Evolutionary conservation across 768 basidiomycete genomes (phyloP).

Genomic region (Lentinula sp.): DNA sequence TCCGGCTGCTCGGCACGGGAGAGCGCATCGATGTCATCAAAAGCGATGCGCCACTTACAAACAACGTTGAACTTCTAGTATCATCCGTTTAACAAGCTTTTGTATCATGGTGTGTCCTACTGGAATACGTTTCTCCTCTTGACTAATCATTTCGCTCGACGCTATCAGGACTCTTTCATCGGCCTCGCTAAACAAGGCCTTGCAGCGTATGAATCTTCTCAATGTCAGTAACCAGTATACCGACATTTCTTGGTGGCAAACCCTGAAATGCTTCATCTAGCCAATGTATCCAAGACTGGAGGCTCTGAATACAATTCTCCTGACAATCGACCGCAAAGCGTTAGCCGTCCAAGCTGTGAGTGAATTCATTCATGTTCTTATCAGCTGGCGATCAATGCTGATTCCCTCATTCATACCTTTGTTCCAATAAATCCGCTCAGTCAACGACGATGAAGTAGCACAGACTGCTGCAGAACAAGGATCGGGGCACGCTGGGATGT

Average conservation of each 20-base stretch:
- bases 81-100: neutral
- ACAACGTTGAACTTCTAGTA: neutral
- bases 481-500: constrained; percentile 51
- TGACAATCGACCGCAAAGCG: constrained; percentile 28
- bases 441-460: constrained; percentile 58
- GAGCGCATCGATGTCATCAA: no score
- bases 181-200: constrained; percentile 66
- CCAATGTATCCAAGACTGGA: constrained; percentile 48
- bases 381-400: constrained; percentile 5
- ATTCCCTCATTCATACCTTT: neutral
- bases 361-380: neutral
- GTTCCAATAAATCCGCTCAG: constrained; percentile 25
- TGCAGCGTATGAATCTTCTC: constrained; percentile 45
- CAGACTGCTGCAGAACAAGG: constrained; percentile 48
- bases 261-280: constrained; percentile 21
- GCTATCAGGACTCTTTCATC: constrained; percentile 54
- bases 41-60: neutral
- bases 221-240: constrained; percentile 24
- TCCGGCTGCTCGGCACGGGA: no score
- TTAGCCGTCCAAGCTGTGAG: constrained; percentile 15
- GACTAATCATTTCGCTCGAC: neutral
- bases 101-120: neutral
- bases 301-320: constrained; percentile 60
- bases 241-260: neutral
- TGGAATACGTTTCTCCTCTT: neutral